Conservation (phyloP, 331 rosid species). For the Stylosanthes scabra region DNA sequence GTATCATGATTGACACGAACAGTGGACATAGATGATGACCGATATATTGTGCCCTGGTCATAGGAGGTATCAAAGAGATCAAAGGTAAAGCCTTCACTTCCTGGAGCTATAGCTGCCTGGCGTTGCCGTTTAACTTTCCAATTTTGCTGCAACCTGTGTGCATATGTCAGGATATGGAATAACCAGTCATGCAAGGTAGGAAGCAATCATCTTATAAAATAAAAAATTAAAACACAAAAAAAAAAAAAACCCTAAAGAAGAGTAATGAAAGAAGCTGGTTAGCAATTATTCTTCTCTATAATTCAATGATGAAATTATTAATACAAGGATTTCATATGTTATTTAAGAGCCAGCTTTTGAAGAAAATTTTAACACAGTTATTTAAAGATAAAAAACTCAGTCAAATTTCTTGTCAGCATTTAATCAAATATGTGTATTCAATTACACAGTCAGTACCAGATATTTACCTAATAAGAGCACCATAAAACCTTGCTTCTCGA, state of each 20-base stretch:
- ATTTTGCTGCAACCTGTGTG: constrained; percentile 90
- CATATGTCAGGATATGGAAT: constrained; percentile 47
- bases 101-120: constrained; percentile 73
- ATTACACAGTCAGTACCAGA: constrained; percentile 11
- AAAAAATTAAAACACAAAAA: too few relatives aligned
- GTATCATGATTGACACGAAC: constrained; percentile 83
- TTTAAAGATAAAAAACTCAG: constrained; percentile 9
- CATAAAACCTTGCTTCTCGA: constrained; percentile 96
- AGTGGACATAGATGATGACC: constrained; percentile 67
- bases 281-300: constrained; percentile 25
- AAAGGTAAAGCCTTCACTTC: constrained; percentile 92
- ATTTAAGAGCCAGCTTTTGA: constrained; percentile 21
- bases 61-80: constrained; percentile 86
- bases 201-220: too few relatives aligned
- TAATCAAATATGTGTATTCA: background rate
- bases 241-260: too few relatives aligned
- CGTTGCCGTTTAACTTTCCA: constrained; percentile 98
- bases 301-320: constrained; percentile 14
- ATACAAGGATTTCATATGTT: background rate
- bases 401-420: constrained; percentile 23
- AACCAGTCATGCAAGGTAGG: constrained; percentile 5
- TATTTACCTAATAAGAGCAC: constrained; percentile 84
- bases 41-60: constrained; percentile 66
- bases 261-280: background rate
- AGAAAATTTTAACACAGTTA: constrained; percentile 1